A percentile compares a stretch with the other conserved stretches of the same genome.
Evolutionary conservation across 1,284 basidiomycete genomes (phyloP).

Genomic region (Melampsora abietis-canadensis): DNA sequence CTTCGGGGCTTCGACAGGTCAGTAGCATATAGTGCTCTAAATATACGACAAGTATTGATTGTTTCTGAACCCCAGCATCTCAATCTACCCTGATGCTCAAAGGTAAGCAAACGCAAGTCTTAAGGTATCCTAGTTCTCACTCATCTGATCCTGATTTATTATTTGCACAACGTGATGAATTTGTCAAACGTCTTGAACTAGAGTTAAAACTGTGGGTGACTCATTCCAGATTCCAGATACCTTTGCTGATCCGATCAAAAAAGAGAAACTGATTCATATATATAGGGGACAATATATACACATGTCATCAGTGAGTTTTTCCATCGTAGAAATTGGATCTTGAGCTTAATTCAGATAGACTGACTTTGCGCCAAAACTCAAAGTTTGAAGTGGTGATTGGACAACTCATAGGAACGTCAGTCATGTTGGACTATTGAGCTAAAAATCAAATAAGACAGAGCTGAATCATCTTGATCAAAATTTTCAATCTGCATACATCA

Average conservation of each 20-base stretch:
- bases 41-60: neutral
- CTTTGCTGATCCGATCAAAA: no score
- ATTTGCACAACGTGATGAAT: neutral
- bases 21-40: neutral
- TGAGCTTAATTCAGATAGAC: neutral
- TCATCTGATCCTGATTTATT: no score
- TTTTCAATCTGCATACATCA: neutral
- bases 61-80: neutral
- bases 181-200: neutral
- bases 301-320: conserved; percentile 35
- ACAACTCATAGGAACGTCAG: conserved; percentile 37
- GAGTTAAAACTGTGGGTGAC: conserved; percentile 38
- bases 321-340: neutral
- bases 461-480: neutral
- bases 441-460: neutral
- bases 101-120: conserved; percentile 1
- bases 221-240: no score
- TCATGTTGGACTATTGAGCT: neutral
- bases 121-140: no score
- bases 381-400: conserved; percentile 35
- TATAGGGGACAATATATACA: conserved; percentile 32
- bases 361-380: neutral
- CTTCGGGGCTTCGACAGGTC: conserved; percentile 39
- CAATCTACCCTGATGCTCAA: conserved; percentile 41
- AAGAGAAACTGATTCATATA: neutral